Evolutionary conservation across 441 rosid species (phyloP).

Genomic region (Oxalis stricta): DNA sequence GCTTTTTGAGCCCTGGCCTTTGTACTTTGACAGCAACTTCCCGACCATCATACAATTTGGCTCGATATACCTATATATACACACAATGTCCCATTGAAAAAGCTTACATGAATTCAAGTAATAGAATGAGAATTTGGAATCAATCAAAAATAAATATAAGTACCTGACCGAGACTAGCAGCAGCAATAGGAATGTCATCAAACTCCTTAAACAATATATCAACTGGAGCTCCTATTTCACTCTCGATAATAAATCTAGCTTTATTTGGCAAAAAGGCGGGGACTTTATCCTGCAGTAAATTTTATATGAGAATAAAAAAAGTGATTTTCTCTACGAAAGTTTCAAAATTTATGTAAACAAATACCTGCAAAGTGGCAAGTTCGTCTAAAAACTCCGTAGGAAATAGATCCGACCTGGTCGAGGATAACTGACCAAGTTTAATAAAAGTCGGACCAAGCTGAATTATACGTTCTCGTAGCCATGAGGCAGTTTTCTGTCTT

Average conservation of each 20-base stretch:
- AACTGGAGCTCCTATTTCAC: conserved; percentile 72
- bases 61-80: conserved; percentile 70
- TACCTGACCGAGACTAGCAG: conserved; percentile 99
- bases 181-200: conserved; percentile 93
- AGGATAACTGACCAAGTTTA: conserved; percentile 86
- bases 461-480: conserved; percentile 77
- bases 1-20: conserved; percentile 89
- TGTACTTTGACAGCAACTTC: conserved; percentile 84
- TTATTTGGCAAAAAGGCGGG: conserved; percentile 85
- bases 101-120: not conserved
- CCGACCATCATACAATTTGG: conserved; percentile 80
- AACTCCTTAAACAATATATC: conserved; percentile 56
- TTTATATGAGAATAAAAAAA: not conserved
- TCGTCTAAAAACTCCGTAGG: conserved; percentile 86
- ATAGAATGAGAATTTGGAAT: not conserved
- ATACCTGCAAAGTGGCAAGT: conserved; percentile 92
- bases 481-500: conserved; percentile 65
- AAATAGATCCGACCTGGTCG: conserved; percentile 85
- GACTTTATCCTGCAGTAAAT: conserved; percentile 56
- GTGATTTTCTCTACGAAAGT: no score
- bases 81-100: conserved; percentile 8
- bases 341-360: no score
- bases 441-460: conserved; percentile 97
- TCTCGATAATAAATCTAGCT: conserved; percentile 57
- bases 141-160: conserved; percentile 8